A percentile compares a stretch with the other conserved stretches of the same genome.
phyloP scores from a whole-genome alignment of 2,329 filamentous ascomycete species.

The Colletotrichum tanaceti region DNA sequence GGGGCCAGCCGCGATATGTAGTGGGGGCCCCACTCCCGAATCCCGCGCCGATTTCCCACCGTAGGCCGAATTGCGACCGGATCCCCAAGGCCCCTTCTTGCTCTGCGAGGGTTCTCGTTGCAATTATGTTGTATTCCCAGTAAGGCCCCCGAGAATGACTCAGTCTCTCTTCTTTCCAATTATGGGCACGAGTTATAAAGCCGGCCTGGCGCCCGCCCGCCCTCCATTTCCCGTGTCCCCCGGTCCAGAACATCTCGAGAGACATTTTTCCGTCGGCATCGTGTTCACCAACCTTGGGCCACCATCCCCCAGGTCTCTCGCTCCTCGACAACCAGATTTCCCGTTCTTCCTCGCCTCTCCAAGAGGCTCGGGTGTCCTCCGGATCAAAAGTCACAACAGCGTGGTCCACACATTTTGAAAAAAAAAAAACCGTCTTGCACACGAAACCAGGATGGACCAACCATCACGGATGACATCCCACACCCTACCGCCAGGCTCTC shows the following conservation, averaged over 20 bases:
- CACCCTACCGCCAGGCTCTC: slow-evolving; percentile 28
- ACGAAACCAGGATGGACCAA: slow-evolving; percentile 27
- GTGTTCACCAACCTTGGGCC: slow-evolving; percentile 8
- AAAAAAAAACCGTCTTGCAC: not conserved
- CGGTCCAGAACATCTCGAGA: not conserved
- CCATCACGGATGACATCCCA: slow-evolving; percentile 24
- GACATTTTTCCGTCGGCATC: not conserved
- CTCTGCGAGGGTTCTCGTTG: not conserved
- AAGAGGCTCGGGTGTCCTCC: not conserved
- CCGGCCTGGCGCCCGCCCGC: not conserved
- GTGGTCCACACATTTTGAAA: not conserved
- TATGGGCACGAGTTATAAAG: slow-evolving; percentile 26
- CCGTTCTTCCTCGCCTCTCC: not conserved
- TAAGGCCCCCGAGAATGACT: slow-evolving; percentile 1
- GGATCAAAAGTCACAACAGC: not conserved
- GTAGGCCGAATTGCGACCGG: slow-evolving; percentile 36
- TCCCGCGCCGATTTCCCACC: slow-evolving; percentile 32
- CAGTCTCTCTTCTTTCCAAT: not conserved
- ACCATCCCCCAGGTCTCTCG: not conserved
- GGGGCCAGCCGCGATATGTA: not conserved
- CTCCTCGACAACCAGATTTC: not conserved
- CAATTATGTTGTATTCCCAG: not conserved
- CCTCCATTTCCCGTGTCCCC: too few species aligned
- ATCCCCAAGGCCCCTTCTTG: slow-evolving; percentile 24
- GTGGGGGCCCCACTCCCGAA: slow-evolving; percentile 33